Evolutionary conservation across 495 filamentous ascomycete genomes (phyloP), one percentile per base, ranked within the genome.

Genomic region (Penicillium arizonense): DNA sequence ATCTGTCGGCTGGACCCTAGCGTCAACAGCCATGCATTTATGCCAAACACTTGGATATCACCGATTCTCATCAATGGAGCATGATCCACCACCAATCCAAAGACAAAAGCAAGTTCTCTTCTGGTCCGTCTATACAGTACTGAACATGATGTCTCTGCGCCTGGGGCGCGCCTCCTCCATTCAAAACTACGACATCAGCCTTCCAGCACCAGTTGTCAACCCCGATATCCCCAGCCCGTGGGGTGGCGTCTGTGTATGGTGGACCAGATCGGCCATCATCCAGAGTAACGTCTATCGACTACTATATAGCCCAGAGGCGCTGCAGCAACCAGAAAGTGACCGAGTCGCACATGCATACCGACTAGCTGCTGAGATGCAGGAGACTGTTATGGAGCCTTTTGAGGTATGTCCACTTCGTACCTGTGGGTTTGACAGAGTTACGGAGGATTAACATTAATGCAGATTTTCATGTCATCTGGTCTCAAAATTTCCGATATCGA

Each of bases 41-140:
- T 87, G 83, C 61, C 82, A 86, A 53, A 82, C 74, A 0, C 74
- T 87, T 0, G 86, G 85, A 11, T 86, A 83, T 51, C 84, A 89
- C 58, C 82, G 83, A 18, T 61, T 73, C 1, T 73, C 75, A 6
- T 74, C 73, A 1, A 80, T 79, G 72, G 74, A 79, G 14, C 54
- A 76, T 39, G 77, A 82, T 36, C 64, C 54, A 3, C 51, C 55
- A 0, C 42, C 63, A 20, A 63, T 72, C 24, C 69, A 67, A 23
- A 65, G 74, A 7, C 51, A 72, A 28, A 72, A 68, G 28, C 62
- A 68, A 11, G 41, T 42, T 20, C 53, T 86, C 9, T 89, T 89
- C 59, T 89, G 85, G 85, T 75, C 81, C 14, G 65, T 78, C 3
- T 87, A 88, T 55, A 76, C 79, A 24, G 63, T 85, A 7, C 77